Evolutionary conservation across 2,329 filamentous ascomycete species (phyloP), one percentile per base, ranked within the genome.

Genomic region (Hysterium pulicare): DNA sequence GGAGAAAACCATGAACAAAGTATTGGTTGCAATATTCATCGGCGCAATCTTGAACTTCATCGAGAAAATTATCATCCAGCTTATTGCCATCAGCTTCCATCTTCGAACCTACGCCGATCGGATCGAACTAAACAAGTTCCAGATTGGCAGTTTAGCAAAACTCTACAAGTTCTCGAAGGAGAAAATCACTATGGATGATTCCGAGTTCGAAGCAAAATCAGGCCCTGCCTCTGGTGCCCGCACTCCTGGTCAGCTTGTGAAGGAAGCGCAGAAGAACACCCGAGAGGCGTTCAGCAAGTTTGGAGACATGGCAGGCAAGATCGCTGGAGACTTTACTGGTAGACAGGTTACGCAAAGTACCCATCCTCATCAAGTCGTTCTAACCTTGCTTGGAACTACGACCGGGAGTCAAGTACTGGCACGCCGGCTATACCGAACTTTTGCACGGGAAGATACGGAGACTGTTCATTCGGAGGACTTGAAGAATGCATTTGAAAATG

Each of bases 31-130:
- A 2, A 61, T 94, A n/a, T 90, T 97, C 54, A 84, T 94, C 11
- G 79, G 87, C 47, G 79, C 83, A 0, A 74, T 82, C 2, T 73
- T 96, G 48, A 96, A 97, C 67, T 85, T 93, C 46, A 75, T 85
- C 40, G 90, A 96, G 67, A 97, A 96, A 73, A 86, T 96, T 46
- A 79, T 95, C 53, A 95, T 96, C 42, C 90, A 96, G 61, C 84
- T 95, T 69, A 95, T 97, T 53, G 90, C 91, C 23, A 90, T 90
- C 44, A 90, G 86, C 48, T 97, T 97, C 68, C 91, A 97, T 64
- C 75, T 87, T 44, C 81, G 91, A 33, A 96, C 91, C 0, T 97
- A 97, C 58, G 83, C 87, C 19, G 88, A 91, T 54, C 78, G 91
- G 13, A 96, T 96, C 55, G 88, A 93, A 48, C 77, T 91, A 65